Conservation (phyloP, 129 eudicot genomes). For the Scalesia atractyloides region DNA sequence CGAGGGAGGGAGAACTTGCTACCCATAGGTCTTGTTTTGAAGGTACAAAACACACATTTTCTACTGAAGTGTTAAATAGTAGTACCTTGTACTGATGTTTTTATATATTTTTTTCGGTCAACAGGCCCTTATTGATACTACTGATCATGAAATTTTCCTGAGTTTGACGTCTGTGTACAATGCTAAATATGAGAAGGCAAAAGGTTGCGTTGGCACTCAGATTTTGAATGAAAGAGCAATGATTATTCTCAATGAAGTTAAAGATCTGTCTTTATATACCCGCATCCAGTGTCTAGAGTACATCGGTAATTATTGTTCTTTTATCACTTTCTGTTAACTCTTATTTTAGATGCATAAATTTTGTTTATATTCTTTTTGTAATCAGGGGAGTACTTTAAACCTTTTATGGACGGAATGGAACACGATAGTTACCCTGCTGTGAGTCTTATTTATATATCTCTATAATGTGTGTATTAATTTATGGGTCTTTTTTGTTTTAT, state of each 20-base stretch:
- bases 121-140: slow-evolving; percentile 81
- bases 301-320: slow-evolving; percentile 52
- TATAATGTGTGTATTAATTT: slow-evolving; percentile 6
- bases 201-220: slow-evolving; percentile 94
- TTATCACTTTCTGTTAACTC: slow-evolving; percentile 7
- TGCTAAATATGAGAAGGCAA: slow-evolving; percentile 61
- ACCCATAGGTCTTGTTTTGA: slow-evolving; percentile 87
- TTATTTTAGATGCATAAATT: slow-evolving; percentile 7
- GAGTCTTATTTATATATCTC: slow-evolving; percentile 35
- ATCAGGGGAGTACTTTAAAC: slow-evolving; percentile 79
- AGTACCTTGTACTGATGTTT: neutral
- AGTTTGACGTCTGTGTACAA: slow-evolving; percentile 76
- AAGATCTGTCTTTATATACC: slow-evolving; percentile 55
- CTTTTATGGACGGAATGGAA: slow-evolving; percentile 71
- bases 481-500: slow-evolving; percentile 1
- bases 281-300: slow-evolving; percentile 70
- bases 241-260: slow-evolving; percentile 87
- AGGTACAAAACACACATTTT: slow-evolving; percentile 43
- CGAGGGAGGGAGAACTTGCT: slow-evolving; percentile 87
- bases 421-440: slow-evolving; percentile 63
- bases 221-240: slow-evolving; percentile 87
- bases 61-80: neutral
- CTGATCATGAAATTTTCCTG: slow-evolving; percentile 78
- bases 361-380: slow-evolving; percentile 11
- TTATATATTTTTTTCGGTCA: slow-evolving; percentile 2